Evolutionary conservation across 2,329 filamentous ascomycete genomes (phyloP).

Genomic region (Fusarium poae): DNA sequence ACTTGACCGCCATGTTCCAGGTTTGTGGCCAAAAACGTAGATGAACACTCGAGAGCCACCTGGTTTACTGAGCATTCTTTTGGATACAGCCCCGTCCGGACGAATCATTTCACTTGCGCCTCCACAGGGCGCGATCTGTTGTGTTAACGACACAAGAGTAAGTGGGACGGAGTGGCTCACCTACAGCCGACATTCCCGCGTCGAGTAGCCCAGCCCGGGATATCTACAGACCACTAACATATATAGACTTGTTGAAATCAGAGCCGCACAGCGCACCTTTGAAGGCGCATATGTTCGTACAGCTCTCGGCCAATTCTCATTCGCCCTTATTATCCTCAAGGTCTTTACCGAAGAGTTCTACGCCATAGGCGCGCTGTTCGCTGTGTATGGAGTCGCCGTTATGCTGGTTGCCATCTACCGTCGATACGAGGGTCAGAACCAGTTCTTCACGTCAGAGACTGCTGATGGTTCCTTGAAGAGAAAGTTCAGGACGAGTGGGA

Average conservation of each 20-base stretch:
- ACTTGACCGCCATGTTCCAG: constrained; percentile 45
- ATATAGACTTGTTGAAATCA: constrained; percentile 84
- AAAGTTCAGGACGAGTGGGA: constrained; percentile 74
- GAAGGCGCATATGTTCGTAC: constrained; percentile 98
- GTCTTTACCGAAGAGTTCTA: constrained; percentile 99
- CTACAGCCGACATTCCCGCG: not conserved
- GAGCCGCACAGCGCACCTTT: constrained; percentile 94
- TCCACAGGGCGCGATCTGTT: constrained; percentile 86
- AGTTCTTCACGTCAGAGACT: constrained; percentile 78
- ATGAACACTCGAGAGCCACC: not conserved
- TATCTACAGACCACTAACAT: constrained; percentile 1
- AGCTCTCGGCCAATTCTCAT: constrained; percentile 93
- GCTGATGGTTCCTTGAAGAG: constrained; percentile 55
- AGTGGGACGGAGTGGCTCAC: constrained; percentile 47
- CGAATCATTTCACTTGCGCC: constrained; percentile 81
- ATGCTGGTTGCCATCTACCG: constrained; percentile 86
- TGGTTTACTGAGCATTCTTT: constrained; percentile 25
- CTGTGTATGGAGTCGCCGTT: constrained; percentile 88
- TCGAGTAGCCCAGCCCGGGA: not conserved
- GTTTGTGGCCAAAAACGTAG: constrained; percentile 33
- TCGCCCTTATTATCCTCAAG: constrained; percentile 88
- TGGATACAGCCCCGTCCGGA: constrained; percentile 70
- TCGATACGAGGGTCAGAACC: constrained; percentile 89
- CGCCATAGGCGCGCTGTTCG: constrained; percentile 94
- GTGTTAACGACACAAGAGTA: constrained; percentile 83